phyloP scores from a whole-genome alignment of 257 asterid genomes.

The Jacaranda mimosifolia region DNA sequence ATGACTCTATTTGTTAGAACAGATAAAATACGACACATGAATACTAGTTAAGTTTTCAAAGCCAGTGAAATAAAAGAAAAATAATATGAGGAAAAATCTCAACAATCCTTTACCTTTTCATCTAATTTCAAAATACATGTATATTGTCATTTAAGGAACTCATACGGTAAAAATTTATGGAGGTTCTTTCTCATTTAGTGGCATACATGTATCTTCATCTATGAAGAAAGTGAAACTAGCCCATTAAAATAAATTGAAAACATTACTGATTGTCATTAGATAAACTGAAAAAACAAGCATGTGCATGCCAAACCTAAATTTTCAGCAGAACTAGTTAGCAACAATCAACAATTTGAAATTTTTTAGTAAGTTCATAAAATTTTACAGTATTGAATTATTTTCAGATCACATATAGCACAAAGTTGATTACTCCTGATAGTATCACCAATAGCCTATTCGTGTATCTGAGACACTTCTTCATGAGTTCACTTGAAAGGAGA shows the following conservation, averaged over 20 bases:
- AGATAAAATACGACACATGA: slow-evolving; percentile 6
- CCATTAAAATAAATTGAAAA: neutral
- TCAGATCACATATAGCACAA: slow-evolving; percentile 9
- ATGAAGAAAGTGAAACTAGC: too few species aligned
- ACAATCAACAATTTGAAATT: slow-evolving; percentile 2
- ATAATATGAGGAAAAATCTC: neutral
- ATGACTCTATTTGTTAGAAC: slow-evolving; percentile 41
- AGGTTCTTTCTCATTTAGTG: too few species aligned
- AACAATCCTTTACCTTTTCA: neutral
- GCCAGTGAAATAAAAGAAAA: neutral
- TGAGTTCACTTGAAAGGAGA: slow-evolving; percentile 7
- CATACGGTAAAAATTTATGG: too few species aligned
- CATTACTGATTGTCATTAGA: neutral
- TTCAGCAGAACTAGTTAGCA: neutral
- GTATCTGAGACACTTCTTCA: neutral
- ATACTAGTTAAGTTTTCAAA: slow-evolving; percentile 11
- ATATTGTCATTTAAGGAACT: too few species aligned
- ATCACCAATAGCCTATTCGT: slow-evolving; percentile 4
- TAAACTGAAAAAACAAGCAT: slow-evolving; percentile 25
- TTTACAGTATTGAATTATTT: neutral
- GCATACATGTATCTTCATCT: too few species aligned
- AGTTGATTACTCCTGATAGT: slow-evolving; percentile 3
- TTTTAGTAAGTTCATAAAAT: neutral
- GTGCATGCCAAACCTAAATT: neutral
- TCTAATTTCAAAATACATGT: too few species aligned